Conservation (phyloP, 2,329 filamentous ascomycete species). For the Aspergillus sp. region DNA sequence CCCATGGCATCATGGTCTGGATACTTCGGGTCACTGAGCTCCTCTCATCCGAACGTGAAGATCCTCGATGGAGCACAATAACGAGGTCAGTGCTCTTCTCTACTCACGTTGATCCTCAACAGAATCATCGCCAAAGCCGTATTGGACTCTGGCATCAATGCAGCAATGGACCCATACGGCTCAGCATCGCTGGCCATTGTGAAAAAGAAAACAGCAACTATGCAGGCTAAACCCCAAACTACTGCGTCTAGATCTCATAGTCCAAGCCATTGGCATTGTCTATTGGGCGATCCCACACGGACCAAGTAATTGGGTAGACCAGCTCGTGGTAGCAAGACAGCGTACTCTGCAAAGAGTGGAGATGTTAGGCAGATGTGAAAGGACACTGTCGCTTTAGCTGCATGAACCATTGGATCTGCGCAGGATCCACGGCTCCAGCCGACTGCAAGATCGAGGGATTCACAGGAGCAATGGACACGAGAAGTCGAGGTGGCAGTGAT, state of each 20-base stretch:
- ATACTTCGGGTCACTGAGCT: neutral
- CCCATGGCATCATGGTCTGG: neutral
- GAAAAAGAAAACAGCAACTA: neutral
- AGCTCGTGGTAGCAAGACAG: neutral
- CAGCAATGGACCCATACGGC: neutral
- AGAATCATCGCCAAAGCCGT: neutral
- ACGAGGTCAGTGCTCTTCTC: neutral
- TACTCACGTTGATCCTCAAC: neutral
- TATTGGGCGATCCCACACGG: neutral
- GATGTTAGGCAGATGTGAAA: neutral
- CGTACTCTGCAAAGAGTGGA: neutral
- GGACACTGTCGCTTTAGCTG: neutral
- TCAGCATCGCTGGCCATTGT: neutral
- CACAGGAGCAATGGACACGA: neutral
- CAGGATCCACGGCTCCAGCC: neutral
- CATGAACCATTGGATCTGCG: neutral
- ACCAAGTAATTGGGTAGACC: neutral
- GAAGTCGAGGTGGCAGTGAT: neutral
- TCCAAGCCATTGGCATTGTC: neutral
- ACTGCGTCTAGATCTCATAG: neutral
- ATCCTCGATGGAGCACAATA: neutral
- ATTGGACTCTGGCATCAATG: neutral
- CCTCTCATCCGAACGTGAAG: neutral
- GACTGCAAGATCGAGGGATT: neutral
- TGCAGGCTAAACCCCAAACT: neutral